Percentiles rank a stretch among this genome's conserved stretches.
Conservation (phyloP, 148 eudicot species). For the Nepenthes mirabilis region DNA sequence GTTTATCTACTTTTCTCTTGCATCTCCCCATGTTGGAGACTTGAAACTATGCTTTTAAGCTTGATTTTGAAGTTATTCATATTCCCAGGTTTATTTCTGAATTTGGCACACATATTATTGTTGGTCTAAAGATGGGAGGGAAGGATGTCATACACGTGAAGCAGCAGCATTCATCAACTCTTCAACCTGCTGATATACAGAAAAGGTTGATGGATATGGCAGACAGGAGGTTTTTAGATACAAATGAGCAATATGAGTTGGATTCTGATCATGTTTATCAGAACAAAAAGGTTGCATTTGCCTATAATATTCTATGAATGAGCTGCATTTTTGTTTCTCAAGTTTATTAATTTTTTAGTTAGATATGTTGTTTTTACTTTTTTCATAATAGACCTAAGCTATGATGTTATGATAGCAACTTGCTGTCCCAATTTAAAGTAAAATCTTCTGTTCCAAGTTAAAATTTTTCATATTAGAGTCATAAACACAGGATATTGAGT, state of each 20-base stretch:
- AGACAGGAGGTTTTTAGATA: conserved; percentile 66
- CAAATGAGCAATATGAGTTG: conserved; percentile 37
- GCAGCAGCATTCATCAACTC: conserved; percentile 81
- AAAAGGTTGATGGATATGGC: conserved; percentile 76
- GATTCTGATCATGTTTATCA: conserved; percentile 38
- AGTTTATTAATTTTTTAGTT: no score
- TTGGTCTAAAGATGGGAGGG: conserved; percentile 96
- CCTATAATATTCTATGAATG: background rate
- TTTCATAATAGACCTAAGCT: no score
- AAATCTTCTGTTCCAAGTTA: no score
- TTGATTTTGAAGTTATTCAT: conserved; percentile 2
- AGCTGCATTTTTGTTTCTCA: no score
- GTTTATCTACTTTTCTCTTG: no score
- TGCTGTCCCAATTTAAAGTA: no score
- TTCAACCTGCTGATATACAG: conserved; percentile 90
- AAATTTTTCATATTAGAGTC: no score
- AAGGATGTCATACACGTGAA: conserved; percentile 87
- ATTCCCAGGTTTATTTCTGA: conserved; percentile 68
- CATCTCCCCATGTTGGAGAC: no score
- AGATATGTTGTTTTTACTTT: no score
- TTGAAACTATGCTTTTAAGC: background rate
- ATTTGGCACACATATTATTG: conserved; percentile 91
- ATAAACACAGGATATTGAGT: no score
- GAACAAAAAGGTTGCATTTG: conserved; percentile 47
- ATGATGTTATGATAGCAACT: no score